These are phyloP conservation scores for Mycena venus DNA, from an alignment of 768 basidiomycete genomes.

Conservation along the genomic window DNA sequence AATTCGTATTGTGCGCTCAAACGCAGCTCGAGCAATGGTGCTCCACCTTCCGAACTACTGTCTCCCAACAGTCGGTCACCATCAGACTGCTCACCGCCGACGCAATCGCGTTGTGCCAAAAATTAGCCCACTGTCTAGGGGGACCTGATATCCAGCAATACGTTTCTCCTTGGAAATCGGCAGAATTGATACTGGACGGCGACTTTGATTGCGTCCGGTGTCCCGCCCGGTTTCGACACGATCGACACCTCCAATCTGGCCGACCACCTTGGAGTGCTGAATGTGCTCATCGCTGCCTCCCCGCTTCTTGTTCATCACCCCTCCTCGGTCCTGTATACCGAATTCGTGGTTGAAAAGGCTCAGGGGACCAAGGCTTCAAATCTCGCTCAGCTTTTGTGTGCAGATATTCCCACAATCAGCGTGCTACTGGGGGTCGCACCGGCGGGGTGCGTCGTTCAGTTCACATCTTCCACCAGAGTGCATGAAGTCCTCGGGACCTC, in stretches of 20 bases:
- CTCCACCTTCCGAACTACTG: conserved; percentile 33
- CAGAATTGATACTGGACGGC: conserved; percentile 43
- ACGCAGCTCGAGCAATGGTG: conserved; percentile 48
- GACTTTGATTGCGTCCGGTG: conserved; percentile 38
- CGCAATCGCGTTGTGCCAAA: conserved; percentile 45
- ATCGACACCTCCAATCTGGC: conserved; percentile 57
- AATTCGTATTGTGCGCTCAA: conserved; percentile 38
- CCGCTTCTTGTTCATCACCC: conserved; percentile 43
- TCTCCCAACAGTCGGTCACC: conserved; percentile 16
- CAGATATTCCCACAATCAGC: conserved; percentile 48
- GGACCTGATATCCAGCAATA: conserved; percentile 13
- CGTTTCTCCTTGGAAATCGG: conserved; percentile 41
- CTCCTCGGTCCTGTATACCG: conserved; percentile 49
- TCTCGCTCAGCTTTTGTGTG: conserved; percentile 45
- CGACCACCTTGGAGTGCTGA: conserved; percentile 55
- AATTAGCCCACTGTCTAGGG: conserved; percentile 26
- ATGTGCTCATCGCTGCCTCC: conserved; percentile 47
- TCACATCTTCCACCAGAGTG: conserved; percentile 49
- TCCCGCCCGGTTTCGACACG: conserved; percentile 51
- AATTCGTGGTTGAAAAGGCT: conserved; percentile 41
- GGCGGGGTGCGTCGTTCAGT: conserved; percentile 49
- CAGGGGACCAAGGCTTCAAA: conserved; percentile 45
- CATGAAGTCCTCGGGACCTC: conserved; percentile 45
- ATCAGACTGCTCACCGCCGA: conserved; percentile 46
- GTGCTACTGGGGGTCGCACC: conserved; percentile 53